Conservation (phyloP, 78 protist species). For the Polysphondylium violaceum region DNA sequence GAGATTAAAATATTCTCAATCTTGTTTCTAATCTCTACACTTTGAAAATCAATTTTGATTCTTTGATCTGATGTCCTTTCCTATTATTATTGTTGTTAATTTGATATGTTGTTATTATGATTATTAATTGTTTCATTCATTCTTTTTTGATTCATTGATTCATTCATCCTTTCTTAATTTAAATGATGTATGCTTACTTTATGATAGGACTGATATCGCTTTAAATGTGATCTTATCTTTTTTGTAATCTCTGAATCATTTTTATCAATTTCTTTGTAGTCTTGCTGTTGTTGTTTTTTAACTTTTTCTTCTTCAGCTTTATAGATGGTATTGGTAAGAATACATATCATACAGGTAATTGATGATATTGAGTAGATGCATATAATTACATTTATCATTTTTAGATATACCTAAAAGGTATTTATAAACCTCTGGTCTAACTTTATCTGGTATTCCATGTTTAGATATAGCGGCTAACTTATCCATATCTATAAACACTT, state of each 20-base stretch:
- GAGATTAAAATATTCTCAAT: conserved; percentile 69
- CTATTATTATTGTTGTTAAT: conserved; percentile 15
- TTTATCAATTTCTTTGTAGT: conserved; percentile 81
- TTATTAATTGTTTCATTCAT: too few relatives aligned
- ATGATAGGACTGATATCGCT: conserved; percentile 48
- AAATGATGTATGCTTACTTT: too few relatives aligned
- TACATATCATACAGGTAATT: not conserved
- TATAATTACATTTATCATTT: conserved; percentile 67
- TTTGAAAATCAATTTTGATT: conserved; percentile 54
- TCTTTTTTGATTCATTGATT: too few relatives aligned
- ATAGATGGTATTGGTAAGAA: not conserved
- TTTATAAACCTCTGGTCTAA: conserved; percentile 83
- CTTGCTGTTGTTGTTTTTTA: conserved; percentile 75
- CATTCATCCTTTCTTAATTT: too few relatives aligned
- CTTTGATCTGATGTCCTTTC: conserved; percentile 19
- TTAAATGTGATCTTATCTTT: conserved; percentile 64
- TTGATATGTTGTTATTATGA: not conserved
- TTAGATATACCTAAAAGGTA: conserved; percentile 75
- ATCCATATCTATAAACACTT: conserved; percentile 76
- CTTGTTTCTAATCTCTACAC: conserved; percentile 70
- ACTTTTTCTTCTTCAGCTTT: conserved; percentile 78
- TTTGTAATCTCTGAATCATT: conserved; percentile 72
- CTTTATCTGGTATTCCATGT: conserved; percentile 83
- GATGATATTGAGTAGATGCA: not conserved
- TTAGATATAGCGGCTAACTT: conserved; percentile 67